phyloP scores from a whole-genome alignment of 1,139 yeast species.

The Komagataea norvegica region DNA sequence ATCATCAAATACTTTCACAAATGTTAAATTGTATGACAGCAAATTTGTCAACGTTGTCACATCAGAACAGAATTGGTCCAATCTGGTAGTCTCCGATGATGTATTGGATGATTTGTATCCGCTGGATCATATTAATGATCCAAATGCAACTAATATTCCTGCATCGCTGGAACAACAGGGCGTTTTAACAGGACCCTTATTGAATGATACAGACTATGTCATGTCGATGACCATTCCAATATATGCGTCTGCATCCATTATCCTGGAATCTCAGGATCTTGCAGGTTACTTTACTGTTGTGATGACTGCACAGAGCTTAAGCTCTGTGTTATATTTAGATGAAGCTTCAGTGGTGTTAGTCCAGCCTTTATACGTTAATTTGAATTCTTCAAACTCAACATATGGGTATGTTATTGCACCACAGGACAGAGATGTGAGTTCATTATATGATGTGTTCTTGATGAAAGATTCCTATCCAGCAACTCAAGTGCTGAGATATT shows the following conservation, averaged over 20 bases:
- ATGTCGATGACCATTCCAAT: conserved; percentile 55
- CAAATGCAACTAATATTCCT: conserved; percentile 40
- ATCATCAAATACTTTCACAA: conserved; percentile 59
- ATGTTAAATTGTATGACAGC: conserved; percentile 64
- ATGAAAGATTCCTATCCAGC: conserved; percentile 32
- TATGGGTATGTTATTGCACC: conserved; percentile 37
- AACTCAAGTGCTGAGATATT: conserved; percentile 34
- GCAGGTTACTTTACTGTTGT: conserved; percentile 72
- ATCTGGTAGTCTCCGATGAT: conserved; percentile 29
- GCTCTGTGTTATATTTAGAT: conserved; percentile 42
- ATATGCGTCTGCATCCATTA: conserved; percentile 65
- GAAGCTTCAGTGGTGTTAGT: conserved; percentile 37
- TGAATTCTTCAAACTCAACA: conserved; percentile 26
- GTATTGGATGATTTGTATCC: conserved; percentile 44
- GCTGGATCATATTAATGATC: conserved; percentile 28
- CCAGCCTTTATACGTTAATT: conserved; percentile 29
- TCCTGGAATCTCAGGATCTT: conserved; percentile 51
- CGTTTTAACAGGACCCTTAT: conserved; percentile 56
- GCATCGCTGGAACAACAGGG: conserved; percentile 37
- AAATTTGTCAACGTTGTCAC: conserved; percentile 34
- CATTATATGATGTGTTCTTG: neutral
- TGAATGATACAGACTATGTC: conserved; percentile 34
- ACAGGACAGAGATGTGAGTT: neutral
- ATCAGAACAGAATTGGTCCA: conserved; percentile 37
- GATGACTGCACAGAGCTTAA: conserved; percentile 52